Evolutionary conservation across 2,329 filamentous ascomycete genomes (phyloP), one percentile per base, ranked within the genome.

Genomic region (Monilinia fructicola): DNA sequence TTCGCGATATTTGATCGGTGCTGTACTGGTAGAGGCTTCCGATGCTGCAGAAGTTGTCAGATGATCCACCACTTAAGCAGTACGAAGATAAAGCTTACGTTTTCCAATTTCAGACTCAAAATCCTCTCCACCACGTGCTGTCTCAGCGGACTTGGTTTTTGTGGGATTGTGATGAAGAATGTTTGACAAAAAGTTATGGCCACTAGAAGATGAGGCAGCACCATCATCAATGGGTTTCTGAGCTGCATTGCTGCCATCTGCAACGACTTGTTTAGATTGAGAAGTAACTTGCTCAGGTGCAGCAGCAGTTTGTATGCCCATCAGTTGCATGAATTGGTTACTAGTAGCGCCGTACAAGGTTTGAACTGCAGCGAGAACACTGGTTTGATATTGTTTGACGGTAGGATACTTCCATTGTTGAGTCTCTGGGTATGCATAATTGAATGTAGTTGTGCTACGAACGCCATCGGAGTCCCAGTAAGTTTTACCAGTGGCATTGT

Each of bases 371-470:
- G 58, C 56, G 28, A 62, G 40, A 52, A 74, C 64, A 60, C 54
- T 68, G 18, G 63, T 66, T 52, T 70, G 56, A 66, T 74, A 74
- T 2, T 69, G 65, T 7, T 60, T 52, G 3, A 60, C 38, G 14
- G 52, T 70, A 10, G 31, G 26, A 38, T 70, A 73, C 16, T 64
- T 64, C 72, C 71, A 74, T 38, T 58, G 60, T 42, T 71, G 68
- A 42, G 87, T 84, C 71, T 94, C 91, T 0, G 86, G 81, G 74
- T 96, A 96, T 0, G 86, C 87, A 75, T 95, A 95, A 18, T 88
- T 88, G 76, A 95, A 90, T 1, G 79, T 72, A 26, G 54, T n/a
- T 3, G 68, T 73, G 3, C 59, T 26, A 23, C 69, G 69, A 18
- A 70, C 69, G 9, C 42, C 60, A 4, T 70, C 63, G 2, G 71